Percentiles rank a stretch among this genome's conserved stretches.
Evolutionary conservation across 192 early-diverging fungal species (phyloP).

Genomic region (Coemansia brasiliensis): DNA sequence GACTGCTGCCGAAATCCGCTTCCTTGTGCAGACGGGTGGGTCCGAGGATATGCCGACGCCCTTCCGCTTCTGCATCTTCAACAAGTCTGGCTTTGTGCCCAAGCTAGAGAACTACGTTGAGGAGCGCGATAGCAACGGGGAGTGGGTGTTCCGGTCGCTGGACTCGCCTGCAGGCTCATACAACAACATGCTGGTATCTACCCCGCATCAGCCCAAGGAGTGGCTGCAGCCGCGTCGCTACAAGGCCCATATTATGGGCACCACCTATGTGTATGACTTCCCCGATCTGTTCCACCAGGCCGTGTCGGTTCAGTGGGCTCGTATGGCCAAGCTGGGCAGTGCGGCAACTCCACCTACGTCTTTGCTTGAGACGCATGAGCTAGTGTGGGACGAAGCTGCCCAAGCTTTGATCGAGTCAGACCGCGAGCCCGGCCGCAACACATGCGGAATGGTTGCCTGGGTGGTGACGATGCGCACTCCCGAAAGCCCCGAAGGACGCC

Average conservation of each 20-base stretch:
- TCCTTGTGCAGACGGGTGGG: constrained; percentile 77
- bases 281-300: constrained; percentile 94
- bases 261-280: constrained; percentile 99
- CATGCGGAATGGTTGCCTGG: constrained; percentile 97
- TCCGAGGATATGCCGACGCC: constrained; percentile 67
- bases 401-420: constrained; percentile 69
- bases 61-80: constrained; percentile 88
- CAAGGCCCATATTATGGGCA: constrained; percentile 97
- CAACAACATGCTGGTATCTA: constrained; percentile 77
- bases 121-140: constrained; percentile 76
- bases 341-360: constrained; percentile 56
- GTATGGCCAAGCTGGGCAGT: constrained; percentile 32
- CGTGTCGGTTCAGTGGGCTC: constrained; percentile 77
- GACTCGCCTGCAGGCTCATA: constrained; percentile 74
- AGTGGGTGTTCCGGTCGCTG: constrained; percentile 85
- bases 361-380: constrained; percentile 77
- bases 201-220: constrained; percentile 91
- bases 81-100: constrained; percentile 88
- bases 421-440: constrained; percentile 86
- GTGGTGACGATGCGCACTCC: constrained; percentile 86
- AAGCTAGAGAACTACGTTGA: constrained; percentile 94
- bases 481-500: constrained; percentile 86
- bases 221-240: constrained; percentile 95
- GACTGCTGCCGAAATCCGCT: constrained; percentile 95
- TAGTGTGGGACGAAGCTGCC: constrained; percentile 81